Evolutionary conservation across 1,284 basidiomycete species (phyloP).

Genomic region (Ganoderma resinaceum): DNA sequence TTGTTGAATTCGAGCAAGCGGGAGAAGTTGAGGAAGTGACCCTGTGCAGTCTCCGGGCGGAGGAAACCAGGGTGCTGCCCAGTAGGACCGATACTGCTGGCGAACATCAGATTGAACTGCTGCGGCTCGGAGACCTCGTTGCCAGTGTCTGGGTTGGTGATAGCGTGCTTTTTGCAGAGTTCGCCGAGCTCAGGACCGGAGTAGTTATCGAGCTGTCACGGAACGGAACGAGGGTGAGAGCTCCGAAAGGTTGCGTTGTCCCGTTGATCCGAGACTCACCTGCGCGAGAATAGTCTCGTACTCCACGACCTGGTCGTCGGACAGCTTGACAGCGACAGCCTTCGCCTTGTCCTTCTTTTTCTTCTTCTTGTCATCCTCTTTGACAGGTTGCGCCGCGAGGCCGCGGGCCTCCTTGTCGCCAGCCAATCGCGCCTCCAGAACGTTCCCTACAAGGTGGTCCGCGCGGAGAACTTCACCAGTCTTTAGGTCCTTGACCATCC

Average conservation of each 20-base stretch:
- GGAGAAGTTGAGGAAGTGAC: slow-evolving; percentile 99
- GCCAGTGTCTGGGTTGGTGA: slow-evolving; percentile 91
- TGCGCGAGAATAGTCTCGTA: slow-evolving; percentile 89
- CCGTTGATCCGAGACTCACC: slow-evolving; percentile 52
- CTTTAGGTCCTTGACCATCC: slow-evolving; percentile 98
- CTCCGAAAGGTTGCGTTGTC: slow-evolving; percentile 12
- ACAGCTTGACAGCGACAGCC: slow-evolving; percentile 77
- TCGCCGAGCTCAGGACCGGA: slow-evolving; percentile 89
- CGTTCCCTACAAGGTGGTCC: slow-evolving; percentile 95
- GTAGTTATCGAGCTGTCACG: slow-evolving; percentile 90
- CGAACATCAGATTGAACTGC: slow-evolving; percentile 99
- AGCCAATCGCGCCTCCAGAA: slow-evolving; percentile 89
- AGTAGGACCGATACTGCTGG: slow-evolving; percentile 96
- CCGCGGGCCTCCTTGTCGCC: slow-evolving; percentile 95
- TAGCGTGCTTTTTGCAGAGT: slow-evolving; percentile 84
- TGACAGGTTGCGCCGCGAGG: slow-evolving; percentile 54
- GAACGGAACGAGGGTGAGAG: slow-evolving; percentile 19
- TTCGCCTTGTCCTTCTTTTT: slow-evolving; percentile 88
- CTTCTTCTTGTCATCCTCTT: slow-evolving; percentile 72
- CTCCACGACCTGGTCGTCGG: slow-evolving; percentile 78
- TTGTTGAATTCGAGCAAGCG: slow-evolving; percentile 99
- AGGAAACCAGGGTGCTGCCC: slow-evolving; percentile 97
- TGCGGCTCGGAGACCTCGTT: slow-evolving; percentile 94
- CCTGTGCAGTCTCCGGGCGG: slow-evolving; percentile 98
- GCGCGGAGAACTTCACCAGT: slow-evolving; percentile 97